These are phyloP conservation scores for Allium cepa DNA, from an alignment of 106 monocot species.

Conservation along the genomic window DNA sequence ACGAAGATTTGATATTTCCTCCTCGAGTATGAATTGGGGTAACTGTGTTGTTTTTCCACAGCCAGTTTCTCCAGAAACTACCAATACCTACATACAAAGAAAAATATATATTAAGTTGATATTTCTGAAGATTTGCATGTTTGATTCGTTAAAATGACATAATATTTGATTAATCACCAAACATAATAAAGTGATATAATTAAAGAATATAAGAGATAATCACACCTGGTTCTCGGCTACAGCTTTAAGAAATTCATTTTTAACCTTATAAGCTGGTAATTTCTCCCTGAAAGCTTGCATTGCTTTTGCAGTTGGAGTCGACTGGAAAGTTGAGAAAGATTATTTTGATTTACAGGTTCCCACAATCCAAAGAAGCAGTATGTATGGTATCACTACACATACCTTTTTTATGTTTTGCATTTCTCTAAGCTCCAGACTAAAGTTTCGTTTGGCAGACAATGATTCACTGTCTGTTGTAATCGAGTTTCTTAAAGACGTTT, in stretches of 20 bases:
- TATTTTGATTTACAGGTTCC: neutral
- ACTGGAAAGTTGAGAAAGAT: constrained; percentile 24
- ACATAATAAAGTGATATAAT: neutral
- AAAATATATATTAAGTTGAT: neutral
- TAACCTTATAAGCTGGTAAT: constrained; percentile 79
- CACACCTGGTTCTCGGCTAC: constrained; percentile 71
- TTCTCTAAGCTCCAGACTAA: constrained; percentile 65
- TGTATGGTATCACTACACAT: neutral
- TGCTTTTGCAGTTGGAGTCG: constrained; percentile 41
- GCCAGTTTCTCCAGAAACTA: constrained; percentile 97
- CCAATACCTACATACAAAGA: constrained; percentile 52
- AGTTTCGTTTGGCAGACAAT: constrained; percentile 29
- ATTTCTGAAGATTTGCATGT: neutral
- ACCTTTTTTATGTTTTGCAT: constrained; percentile 81
- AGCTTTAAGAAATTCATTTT: constrained; percentile 71
- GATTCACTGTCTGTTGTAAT: constrained; percentile 11
- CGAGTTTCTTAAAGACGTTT: constrained; percentile 14
- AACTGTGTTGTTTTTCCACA: constrained; percentile 99
- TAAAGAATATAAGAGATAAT: neutral
- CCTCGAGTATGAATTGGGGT: constrained; percentile 92
- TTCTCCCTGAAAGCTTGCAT: constrained; percentile 95
- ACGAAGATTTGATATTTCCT: constrained; percentile 70
- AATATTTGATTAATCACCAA: too few relatives aligned
- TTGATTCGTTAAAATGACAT: neutral
- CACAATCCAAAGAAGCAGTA: neutral